Base-by-base conservation (phyloP, 176 grass and related monocot species). In the Rhynchospora pubera region DNA sequence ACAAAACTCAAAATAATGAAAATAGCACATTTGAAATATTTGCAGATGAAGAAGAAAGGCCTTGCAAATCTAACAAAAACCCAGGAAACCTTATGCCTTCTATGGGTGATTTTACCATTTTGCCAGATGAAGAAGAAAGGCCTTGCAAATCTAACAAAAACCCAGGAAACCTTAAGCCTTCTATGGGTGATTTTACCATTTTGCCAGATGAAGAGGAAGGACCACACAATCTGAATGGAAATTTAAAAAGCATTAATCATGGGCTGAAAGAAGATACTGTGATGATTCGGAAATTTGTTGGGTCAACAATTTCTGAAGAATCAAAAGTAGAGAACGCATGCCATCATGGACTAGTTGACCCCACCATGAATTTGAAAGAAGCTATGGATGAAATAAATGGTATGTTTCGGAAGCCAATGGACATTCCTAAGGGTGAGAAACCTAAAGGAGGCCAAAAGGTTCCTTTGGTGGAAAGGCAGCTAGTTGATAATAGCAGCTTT, bases 301-400 rank as follows among this genome's bases (percentile, higher is more conserved):
- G 91, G 82, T 92, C 94, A 22, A 78, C 91, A 70, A 85, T 90
- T 77, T 66, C 90, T 81, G 91, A 77, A 55, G 91, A 97, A 87
- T 34, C 88, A 80, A 91, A 92, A 88, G 77, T 92, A 53, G 89
- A 97, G 87, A 94, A 94, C 87, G 91, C 91, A 83, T 97, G 94
- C 85, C 94, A 97, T 79, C 86, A 94, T 90, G 91, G 91, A 30
- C 84, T 97, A 79, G 78, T 97, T 7, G 94, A 97, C 75, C 89
- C 94, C 83, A 97, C 89, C 65, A 44, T 97, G 55, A 97, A 97
- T 63, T 79, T 97, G 85, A 89, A 92, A 84, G 94, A 97, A 82
- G 89, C 91, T 43, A 97, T 94, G 94, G 65, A 93, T 87, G 94
- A 93, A 16, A 94, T 97, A 87, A 97, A 97, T 69, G 85, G 26